Evolutionary conservation across 2,329 filamentous ascomycete species (phyloP), one percentile per base, ranked within the genome.

Genomic region (Kalaharituber pfeilii): DNA sequence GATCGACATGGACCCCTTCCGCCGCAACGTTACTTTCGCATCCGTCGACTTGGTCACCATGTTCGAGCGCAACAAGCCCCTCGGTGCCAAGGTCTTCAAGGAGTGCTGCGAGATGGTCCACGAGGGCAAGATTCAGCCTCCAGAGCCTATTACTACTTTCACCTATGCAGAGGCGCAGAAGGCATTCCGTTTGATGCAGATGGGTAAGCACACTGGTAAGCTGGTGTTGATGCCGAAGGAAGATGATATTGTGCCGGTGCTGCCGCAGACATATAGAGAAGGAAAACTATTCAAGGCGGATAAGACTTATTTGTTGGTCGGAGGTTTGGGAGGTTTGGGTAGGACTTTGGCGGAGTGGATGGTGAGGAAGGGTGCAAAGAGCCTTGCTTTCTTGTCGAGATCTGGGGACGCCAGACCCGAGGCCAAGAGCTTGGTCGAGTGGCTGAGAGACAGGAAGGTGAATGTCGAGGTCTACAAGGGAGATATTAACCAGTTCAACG

Each of bases 271-370:
- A n/a, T n/a, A n/a, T n/a, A n/a, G n/a, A n/a, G n/a, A n/a, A n/a
- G n/a, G n/a, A n/a, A n/a, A n/a, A n/a, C n/a, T n/a, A n/a, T n/a
- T n/a, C n/a, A n/a, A n/a, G n/a, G n/a, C n/a, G n/a, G n/a, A n/a
- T n/a, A n/a, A n/a, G n/a, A 72, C 72, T 0, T 76, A 76, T 60
- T 64, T 76, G 50, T 67, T 76, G 36, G 69, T 75, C 18, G 74
- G 74, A 15, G 72, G 73, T 18, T 73, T 72, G 0, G 74, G 74
- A 28, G 74, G 73, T 22, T 66, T 76, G 13, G 74, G 74, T 5
- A 68, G 71, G 39, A 73, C 71, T 55, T 70, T 77, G 63, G 66
- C 72, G 9, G 67, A 67, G 5, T 72, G 72, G 69, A 73, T 77
- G 72, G 67, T 72, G 4, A 65, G 66, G 45, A 69, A 70, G 15